Percentiles rank a stretch among this genome's conserved stretches.
Conservation (phyloP, 208 protist species). For the Trypanosoma avium region DNA sequence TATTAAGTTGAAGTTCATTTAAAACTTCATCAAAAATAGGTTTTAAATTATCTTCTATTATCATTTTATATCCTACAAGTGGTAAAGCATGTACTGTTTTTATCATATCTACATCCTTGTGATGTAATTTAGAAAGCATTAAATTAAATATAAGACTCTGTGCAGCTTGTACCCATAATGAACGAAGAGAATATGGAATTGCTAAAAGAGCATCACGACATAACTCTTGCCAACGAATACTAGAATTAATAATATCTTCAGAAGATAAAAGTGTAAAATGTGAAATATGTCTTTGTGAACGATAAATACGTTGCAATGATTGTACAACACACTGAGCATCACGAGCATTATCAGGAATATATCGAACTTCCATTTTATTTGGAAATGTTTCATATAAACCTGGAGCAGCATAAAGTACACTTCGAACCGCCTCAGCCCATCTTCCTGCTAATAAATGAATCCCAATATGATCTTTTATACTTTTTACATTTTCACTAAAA, state of each 20-base stretch:
- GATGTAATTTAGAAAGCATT: slow-evolving; percentile 36
- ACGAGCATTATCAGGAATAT: slow-evolving; percentile 44
- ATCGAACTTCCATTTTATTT: slow-evolving; percentile 53
- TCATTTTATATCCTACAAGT: slow-evolving; percentile 14
- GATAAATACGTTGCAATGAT: slow-evolving; percentile 55
- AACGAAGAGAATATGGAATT: slow-evolving; percentile 55
- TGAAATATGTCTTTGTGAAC: slow-evolving; percentile 39
- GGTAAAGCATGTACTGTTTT: slow-evolving; percentile 3
- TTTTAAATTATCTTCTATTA: not conserved
- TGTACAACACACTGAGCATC: slow-evolving; percentile 70
- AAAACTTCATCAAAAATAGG: slow-evolving; percentile 14
- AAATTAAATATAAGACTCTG: slow-evolving; percentile 85
- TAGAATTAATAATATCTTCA: slow-evolving; percentile 18
- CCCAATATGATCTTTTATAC: slow-evolving; percentile 66
- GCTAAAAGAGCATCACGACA: slow-evolving; percentile 65
- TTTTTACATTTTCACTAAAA: slow-evolving; percentile 72
- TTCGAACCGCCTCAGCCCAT: slow-evolving; percentile 54
- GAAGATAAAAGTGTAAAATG: not conserved
- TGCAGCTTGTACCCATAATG: slow-evolving; percentile 76
- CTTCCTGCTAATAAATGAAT: slow-evolving; percentile 60
- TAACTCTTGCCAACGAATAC: slow-evolving; percentile 46
- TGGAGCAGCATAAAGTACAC: slow-evolving; percentile 3
- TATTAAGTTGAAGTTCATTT: slow-evolving; percentile 4
- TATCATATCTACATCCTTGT: not conserved
- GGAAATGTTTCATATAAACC: slow-evolving; percentile 66